phyloP scores from a whole-genome alignment of 106 monocot genomes.

The Hemerocallis citrina region DNA sequence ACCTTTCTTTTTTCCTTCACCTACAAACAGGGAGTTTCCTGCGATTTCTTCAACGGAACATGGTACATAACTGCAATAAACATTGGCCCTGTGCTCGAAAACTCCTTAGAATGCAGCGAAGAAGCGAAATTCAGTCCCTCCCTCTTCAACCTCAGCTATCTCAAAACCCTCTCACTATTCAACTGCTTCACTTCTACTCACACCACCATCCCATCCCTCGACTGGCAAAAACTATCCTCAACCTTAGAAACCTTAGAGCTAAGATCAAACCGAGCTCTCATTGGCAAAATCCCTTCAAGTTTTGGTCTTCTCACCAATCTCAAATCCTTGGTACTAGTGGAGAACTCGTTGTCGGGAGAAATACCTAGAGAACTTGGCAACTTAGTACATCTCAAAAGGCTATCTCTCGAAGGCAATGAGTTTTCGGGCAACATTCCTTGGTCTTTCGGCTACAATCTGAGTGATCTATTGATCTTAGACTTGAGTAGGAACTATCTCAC shows the following conservation, averaged over 20 bases:
- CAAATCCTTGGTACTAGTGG: constrained; percentile 55
- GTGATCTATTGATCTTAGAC: constrained; percentile 57
- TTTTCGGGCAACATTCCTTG: constrained; percentile 51
- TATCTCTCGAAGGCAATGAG: constrained; percentile 42
- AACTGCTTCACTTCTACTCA: constrained; percentile 48
- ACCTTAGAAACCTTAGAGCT: constrained; percentile 72
- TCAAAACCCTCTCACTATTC: constrained; percentile 57
- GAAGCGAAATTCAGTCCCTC: constrained; percentile 38
- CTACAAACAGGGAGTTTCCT: constrained; percentile 62
- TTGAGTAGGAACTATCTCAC: constrained; percentile 41
- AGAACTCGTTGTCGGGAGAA: constrained; percentile 39
- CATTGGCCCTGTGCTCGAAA: constrained; percentile 74
- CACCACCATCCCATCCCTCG: constrained; percentile 26
- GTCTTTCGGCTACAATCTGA: constrained; percentile 27
- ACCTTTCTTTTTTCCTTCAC: no score
- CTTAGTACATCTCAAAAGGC: constrained; percentile 27
- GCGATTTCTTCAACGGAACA: constrained; percentile 55
- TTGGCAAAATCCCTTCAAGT: constrained; percentile 34
- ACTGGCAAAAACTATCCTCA: constrained; percentile 52
- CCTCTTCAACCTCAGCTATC: constrained; percentile 57
- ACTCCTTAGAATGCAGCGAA: constrained; percentile 59
- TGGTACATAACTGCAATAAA: constrained; percentile 66
- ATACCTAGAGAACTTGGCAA: constrained; percentile 41
- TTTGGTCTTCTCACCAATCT: constrained; percentile 46
- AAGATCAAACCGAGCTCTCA: constrained; percentile 53